These are phyloP conservation scores for Lodderomyces theae DNA, from an alignment of 1,139 yeast genomes.

Conservation along the genomic window DNA sequence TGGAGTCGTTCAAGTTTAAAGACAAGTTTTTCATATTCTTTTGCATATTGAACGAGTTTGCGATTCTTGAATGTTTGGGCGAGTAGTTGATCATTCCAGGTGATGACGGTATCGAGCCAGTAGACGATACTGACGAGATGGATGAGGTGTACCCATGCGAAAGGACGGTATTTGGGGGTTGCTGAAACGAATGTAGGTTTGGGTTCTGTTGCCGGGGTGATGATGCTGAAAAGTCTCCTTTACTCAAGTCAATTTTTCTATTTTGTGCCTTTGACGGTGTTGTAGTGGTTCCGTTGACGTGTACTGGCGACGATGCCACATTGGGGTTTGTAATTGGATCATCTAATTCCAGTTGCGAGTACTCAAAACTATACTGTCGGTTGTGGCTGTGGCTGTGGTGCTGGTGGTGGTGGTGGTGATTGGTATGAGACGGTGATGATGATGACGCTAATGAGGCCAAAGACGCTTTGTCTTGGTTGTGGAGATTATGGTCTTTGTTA, in stretches of 20 bases:
- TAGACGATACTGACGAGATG: slow-evolving; percentile 11
- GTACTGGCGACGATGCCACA: not conserved
- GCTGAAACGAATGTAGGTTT: slow-evolving; percentile 5
- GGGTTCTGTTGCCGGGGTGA: not conserved
- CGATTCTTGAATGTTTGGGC: slow-evolving; percentile 37
- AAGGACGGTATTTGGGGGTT: slow-evolving; percentile 7
- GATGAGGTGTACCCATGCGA: slow-evolving; percentile 11
- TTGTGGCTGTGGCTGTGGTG: not conserved
- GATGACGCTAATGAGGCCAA: not conserved
- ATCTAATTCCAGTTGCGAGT: not conserved
- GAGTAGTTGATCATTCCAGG: slow-evolving; percentile 28
- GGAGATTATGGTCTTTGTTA: no score
- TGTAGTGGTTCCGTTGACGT: not conserved
- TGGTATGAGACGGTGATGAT: not conserved
- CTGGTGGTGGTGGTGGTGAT: no score
- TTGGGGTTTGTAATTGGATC: not conserved
- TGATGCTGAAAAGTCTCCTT: not conserved
- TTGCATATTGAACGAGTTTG: slow-evolving; percentile 24
- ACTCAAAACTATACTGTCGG: slow-evolving; percentile 1
- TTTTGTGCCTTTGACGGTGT: not conserved
- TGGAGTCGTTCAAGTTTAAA: slow-evolving; percentile 24
- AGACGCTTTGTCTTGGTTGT: not conserved
- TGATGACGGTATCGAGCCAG: slow-evolving; percentile 9
- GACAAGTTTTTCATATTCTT: slow-evolving; percentile 38
- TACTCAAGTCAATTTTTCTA: not conserved